Percentiles rank a stretch among this genome's conserved stretches.
phyloP scores from a whole-genome alignment of 179 eudicot genomes.

The Silene noctiflora region DNA sequence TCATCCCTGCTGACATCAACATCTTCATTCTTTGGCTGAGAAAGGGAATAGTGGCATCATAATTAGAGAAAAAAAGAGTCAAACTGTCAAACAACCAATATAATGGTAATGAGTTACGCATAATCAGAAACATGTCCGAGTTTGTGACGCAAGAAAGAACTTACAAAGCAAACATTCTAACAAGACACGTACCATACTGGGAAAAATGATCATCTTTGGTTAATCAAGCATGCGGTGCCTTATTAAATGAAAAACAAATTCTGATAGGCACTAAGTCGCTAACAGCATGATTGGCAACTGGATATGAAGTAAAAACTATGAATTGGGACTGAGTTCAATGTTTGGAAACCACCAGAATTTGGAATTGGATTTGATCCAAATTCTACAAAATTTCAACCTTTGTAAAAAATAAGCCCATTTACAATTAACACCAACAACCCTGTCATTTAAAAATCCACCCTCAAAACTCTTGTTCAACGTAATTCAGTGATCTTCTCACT shows the following conservation, averaged over 20 bases:
- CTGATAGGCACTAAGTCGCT: neutral
- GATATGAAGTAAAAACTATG: no score
- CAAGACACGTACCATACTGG: neutral
- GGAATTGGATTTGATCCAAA: no score
- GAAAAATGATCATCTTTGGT: neutral
- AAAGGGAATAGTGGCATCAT: neutral
- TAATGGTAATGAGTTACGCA: neutral
- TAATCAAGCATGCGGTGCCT: neutral
- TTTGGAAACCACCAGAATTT: no score
- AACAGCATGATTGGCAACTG: no score
- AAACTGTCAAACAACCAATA: slow-evolving; percentile 17
- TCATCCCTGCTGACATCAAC: slow-evolving; percentile 72
- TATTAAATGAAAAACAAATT: neutral
- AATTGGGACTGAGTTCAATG: no score
- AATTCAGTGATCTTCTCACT: no score
- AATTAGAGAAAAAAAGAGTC: neutral
- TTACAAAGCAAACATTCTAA: slow-evolving; percentile 5
- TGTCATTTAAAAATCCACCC: no score
- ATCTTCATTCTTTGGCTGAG: slow-evolving; percentile 73
- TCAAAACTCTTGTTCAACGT: no score
- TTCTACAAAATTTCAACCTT: no score
- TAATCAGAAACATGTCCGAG: slow-evolving; percentile 5
- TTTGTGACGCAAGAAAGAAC: neutral
- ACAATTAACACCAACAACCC: no score
- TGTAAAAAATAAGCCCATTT: no score